Conservation (phyloP, 2,329 filamentous ascomycete genomes). For the Aspergillus hiratsukae region DNA sequence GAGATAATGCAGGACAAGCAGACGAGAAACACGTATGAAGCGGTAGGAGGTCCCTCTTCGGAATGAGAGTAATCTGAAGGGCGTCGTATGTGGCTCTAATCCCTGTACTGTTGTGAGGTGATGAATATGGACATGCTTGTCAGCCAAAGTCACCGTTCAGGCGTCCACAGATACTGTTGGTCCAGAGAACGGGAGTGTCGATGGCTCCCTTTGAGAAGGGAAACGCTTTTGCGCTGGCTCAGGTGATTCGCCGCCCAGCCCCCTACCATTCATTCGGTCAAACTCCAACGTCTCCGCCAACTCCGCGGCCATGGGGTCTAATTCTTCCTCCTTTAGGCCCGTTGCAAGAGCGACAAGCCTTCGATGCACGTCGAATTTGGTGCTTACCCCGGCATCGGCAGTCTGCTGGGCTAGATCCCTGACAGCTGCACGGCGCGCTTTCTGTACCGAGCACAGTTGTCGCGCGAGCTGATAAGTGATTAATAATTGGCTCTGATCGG, state of each 20-base stretch:
- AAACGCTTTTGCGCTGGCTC: slow-evolving; percentile 23
- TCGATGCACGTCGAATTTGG: slow-evolving; percentile 44
- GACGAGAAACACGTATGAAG: neutral
- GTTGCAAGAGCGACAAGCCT: slow-evolving; percentile 45
- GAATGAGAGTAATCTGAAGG: neutral
- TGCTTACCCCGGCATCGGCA: slow-evolving; percentile 42
- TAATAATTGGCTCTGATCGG: slow-evolving; percentile 28
- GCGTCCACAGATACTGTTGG: slow-evolving; percentile 31
- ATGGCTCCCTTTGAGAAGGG: slow-evolving; percentile 20
- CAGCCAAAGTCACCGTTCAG: slow-evolving; percentile 5
- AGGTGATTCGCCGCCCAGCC: slow-evolving; percentile 22
- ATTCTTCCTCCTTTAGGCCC: slow-evolving; percentile 43
- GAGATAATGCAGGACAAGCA: neutral
- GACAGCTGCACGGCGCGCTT: slow-evolving; percentile 32
- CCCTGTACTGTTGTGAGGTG: neutral
- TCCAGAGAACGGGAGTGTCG: slow-evolving; percentile 23
- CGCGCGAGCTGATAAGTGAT: slow-evolving; percentile 28
- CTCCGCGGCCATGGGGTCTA: slow-evolving; percentile 45
- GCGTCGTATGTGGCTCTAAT: neutral
- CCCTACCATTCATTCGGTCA: slow-evolving; percentile 37
- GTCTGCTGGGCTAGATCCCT: slow-evolving; percentile 42
- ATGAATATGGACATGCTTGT: neutral
- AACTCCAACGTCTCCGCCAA: slow-evolving; percentile 44
- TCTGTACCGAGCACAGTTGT: slow-evolving; percentile 30
- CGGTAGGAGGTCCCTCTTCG: neutral